Evolutionary conservation across 2,329 filamentous ascomycete genomes (phyloP), one percentile per base, ranked within the genome.

Genomic region (Nemania sp.): DNA sequence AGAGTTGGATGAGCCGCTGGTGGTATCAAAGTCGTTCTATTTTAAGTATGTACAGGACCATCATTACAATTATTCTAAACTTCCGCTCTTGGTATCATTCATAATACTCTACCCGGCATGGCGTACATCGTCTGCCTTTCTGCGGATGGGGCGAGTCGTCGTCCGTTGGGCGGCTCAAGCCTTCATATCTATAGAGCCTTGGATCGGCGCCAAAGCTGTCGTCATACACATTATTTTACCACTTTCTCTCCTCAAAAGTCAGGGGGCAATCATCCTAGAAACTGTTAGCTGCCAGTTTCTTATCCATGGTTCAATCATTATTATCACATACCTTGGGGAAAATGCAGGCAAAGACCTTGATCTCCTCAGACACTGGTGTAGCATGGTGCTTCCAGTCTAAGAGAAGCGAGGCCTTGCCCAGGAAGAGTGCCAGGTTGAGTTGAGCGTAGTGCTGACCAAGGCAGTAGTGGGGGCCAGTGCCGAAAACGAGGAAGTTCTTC

Each of bases 401-500:
- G 78, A 90, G 85, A 80, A 97, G 86, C 72, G 93, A 92, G 8
- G 94, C 94, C 87, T 96, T 97, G 78, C 94, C 94, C 76, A 97
- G 87, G 87, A 97, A 92, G 54, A 93, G 88, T 77, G 93, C 95
- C 75, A 99, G 84, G 81, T 97, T 97, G 69, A 94, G 85, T 80
- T 93, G 90, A 8, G 94, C 96, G 77, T 98, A 99, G 52, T 90
- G 90, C 84, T 98, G 95, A 60, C 95, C 96, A 41, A 98, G 86
- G 80, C 96, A 99, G 85, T 98, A 97, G 83, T 98, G 96, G 75
- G 96, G 93, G 7, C 96, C 96, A 20, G 93, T 94, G 76, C 96
- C 96, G 75, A 99, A 98, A 20, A 98, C 94, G 59, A 99, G 87
- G 86, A 91, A 98, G 85, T 98, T 99, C 90, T 98, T 98, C 78